These are phyloP conservation scores for Thymus quinquecostatus DNA, from an alignment of 257 asterid species.

Conservation along the genomic window DNA sequence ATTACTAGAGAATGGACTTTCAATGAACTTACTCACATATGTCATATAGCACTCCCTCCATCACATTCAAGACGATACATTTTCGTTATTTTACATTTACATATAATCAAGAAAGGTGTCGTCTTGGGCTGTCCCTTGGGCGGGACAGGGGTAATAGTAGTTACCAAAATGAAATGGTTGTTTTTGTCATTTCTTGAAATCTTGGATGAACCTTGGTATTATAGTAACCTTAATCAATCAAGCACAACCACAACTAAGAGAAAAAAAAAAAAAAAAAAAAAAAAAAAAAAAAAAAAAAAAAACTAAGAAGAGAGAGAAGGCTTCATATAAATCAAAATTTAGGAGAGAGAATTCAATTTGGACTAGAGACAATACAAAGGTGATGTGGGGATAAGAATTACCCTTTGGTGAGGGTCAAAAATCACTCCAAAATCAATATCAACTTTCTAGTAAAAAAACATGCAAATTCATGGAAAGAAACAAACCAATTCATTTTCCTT, in stretches of 20 bases:
- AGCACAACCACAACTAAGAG: neutral
- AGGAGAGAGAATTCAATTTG: neutral
- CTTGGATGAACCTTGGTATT: neutral
- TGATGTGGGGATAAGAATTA: conserved; percentile 1
- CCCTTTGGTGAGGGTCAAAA: conserved; percentile 13
- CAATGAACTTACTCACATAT: too few species aligned
- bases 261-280: neutral
- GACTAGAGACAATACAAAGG: neutral
- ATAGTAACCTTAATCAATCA: neutral
- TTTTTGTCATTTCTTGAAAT: neutral
- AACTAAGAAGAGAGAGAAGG: neutral
- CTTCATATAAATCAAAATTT: conserved; percentile 1
- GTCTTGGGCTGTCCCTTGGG: too few species aligned
- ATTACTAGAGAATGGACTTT: too few species aligned
- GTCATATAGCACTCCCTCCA: too few species aligned
- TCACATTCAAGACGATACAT: too few species aligned
- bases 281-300: neutral
- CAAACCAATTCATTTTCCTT: conserved; percentile 5
- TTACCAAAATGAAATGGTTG: neutral
- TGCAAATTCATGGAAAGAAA: conserved; percentile 18
- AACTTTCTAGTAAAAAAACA: neutral
- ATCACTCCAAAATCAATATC: conserved; percentile 11
- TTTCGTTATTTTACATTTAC: too few species aligned
- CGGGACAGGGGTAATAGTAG: too few species aligned
- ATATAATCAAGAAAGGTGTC: too few species aligned